phyloP scores from a whole-genome alignment of 2,329 filamentous ascomycete genomes.

The Fusarium hainanense region DNA sequence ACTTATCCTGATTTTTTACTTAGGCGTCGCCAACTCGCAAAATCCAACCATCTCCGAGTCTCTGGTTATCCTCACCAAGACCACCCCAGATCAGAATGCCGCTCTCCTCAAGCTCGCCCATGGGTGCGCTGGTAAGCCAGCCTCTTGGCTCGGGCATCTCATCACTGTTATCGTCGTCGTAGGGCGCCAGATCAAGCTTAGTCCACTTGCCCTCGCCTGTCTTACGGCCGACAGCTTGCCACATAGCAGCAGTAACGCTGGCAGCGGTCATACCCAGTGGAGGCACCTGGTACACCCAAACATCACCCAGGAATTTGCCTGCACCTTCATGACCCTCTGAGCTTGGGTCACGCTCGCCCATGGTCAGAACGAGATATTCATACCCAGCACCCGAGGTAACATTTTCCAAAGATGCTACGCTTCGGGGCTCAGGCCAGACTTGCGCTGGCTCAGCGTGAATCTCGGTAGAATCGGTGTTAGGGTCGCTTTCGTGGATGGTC shows the following conservation, averaged over 20 bases:
- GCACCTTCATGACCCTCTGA: conserved; percentile 61
- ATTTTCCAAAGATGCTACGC: conserved; percentile 64
- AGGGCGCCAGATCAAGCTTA: conserved; percentile 58
- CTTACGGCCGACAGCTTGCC: conserved; percentile 62
- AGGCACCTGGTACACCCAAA: conserved; percentile 73
- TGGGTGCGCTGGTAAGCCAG: conserved; percentile 66
- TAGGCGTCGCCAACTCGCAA: conserved; percentile 60
- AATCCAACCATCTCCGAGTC: conserved; percentile 73
- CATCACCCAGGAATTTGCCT: conserved; percentile 67
- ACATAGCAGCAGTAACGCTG: conserved; percentile 66
- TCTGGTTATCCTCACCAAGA: conserved; percentile 60
- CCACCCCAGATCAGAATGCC: conserved; percentile 72
- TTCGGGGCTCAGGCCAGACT: conserved; percentile 64
- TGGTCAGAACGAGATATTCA: conserved; percentile 70
- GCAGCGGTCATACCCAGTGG: conserved; percentile 65
- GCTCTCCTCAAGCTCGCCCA: conserved; percentile 69
- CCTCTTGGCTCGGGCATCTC: conserved; percentile 65
- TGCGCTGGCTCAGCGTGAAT: conserved; percentile 51
- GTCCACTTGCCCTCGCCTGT: conserved; percentile 70
- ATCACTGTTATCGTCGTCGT: conserved; percentile 64
- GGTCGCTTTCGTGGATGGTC: conserved; percentile 57
- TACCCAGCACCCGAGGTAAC: conserved; percentile 69
- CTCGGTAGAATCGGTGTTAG: conserved; percentile 50
- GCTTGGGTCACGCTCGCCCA: conserved; percentile 67
- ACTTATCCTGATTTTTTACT: conserved; percentile 11